A percentile compares a stretch with the other conserved stretches of the same genome.
These are phyloP conservation scores for Infundibulicybe gibba DNA, from an alignment of 768 basidiomycete genomes.

Conservation along the genomic window DNA sequence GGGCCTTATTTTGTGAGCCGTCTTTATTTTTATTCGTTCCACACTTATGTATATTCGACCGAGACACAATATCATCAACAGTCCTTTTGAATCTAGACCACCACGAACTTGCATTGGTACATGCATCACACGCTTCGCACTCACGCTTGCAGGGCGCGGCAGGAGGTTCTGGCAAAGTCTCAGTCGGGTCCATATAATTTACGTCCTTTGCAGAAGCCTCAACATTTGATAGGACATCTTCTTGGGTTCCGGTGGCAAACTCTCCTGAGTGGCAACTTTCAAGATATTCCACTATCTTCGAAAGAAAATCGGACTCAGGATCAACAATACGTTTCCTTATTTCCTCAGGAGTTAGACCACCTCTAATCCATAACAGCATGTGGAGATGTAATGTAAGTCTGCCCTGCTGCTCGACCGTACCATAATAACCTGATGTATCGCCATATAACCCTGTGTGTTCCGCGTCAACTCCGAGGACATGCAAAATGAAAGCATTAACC, in stretches of 20 bases:
- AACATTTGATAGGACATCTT: slow-evolving; percentile 8
- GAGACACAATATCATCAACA: slow-evolving; percentile 21
- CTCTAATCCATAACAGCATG: slow-evolving; percentile 29
- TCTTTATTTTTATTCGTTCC: slow-evolving; percentile 7
- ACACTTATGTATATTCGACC: slow-evolving; percentile 26
- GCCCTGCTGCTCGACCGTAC: slow-evolving; percentile 32
- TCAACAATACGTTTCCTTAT: slow-evolving; percentile 19
- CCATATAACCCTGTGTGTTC: slow-evolving; percentile 19
- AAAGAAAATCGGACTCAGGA: slow-evolving; percentile 18
- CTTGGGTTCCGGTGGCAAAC: slow-evolving; percentile 19
- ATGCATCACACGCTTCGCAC: slow-evolving; percentile 9
- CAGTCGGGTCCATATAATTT: slow-evolving; percentile 6
- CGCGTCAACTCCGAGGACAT: slow-evolving; percentile 15
- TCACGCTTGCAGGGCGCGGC: background rate
- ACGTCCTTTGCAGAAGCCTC: background rate
- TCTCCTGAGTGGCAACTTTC: slow-evolving; percentile 15
- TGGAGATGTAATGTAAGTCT: slow-evolving; percentile 33
- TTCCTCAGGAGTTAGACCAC: slow-evolving; percentile 25
- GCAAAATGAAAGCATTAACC: slow-evolving; percentile 20
- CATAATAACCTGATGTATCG: slow-evolving; percentile 22
- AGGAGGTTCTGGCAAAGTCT: background rate
- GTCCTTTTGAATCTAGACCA: slow-evolving; percentile 10
- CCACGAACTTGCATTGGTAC: slow-evolving; percentile 15
- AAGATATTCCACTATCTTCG: slow-evolving; percentile 17
- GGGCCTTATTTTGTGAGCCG: slow-evolving; percentile 7